phyloP scores from a whole-genome alignment of 306 rosid species.

The Alnus glutinosa region DNA sequence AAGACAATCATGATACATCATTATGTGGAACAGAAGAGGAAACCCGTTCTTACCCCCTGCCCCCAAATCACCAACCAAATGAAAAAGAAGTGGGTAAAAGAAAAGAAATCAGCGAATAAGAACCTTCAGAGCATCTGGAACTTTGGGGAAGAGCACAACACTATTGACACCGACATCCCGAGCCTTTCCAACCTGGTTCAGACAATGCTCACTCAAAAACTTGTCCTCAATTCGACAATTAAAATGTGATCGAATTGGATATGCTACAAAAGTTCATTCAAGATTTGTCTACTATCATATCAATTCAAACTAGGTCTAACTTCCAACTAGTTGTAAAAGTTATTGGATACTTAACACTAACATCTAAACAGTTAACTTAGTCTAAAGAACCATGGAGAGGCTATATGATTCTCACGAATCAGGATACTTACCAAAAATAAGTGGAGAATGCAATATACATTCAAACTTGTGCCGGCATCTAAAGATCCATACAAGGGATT shows the following conservation, averaged over 20 bases:
- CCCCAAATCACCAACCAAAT: not conserved
- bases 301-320: constrained; percentile 2
- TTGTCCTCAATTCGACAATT: not conserved
- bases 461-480: not conserved
- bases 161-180: constrained; percentile 91
- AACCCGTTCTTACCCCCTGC: not conserved
- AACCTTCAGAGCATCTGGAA: constrained; percentile 95
- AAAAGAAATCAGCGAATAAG: constrained; percentile 24
- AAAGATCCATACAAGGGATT: not conserved
- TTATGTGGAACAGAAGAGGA: constrained; percentile 17
- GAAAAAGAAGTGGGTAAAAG: not conserved
- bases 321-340: not conserved
- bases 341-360: not conserved
- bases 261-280: not conserved
- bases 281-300: not conserved
- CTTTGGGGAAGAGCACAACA: constrained; percentile 87
- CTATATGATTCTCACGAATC: not conserved
- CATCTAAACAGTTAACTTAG: not conserved
- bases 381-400: not conserved
- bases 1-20: constrained; percentile 30
- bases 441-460: not conserved
- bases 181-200: constrained; percentile 82
- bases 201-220: constrained; percentile 24
- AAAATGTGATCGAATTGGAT: not conserved
- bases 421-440: not conserved